Percentiles rank a stretch among this genome's conserved stretches.
Evolutionary conservation across 2,329 filamentous ascomycete genomes (phyloP).

Genomic region (Akanthomyces uredinophilus): DNA sequence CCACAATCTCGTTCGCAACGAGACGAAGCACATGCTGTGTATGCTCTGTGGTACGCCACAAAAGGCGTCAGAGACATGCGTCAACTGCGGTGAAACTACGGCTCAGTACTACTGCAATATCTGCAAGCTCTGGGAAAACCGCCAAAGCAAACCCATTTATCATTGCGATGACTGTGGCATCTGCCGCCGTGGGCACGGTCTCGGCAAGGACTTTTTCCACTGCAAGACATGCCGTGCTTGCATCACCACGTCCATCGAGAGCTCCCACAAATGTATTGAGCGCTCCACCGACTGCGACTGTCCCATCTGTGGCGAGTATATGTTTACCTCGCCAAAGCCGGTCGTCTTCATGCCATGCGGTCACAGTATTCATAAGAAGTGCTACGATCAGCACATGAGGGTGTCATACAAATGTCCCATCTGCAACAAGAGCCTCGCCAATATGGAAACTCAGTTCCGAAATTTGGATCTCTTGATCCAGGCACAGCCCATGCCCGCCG

Average conservation of each 20-base stretch:
- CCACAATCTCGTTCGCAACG: conserved; percentile 71
- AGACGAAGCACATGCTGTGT: conserved; percentile 93
- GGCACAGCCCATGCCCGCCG: conserved; percentile 83
- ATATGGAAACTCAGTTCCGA: conserved; percentile 94
- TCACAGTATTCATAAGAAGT: conserved; percentile 89
- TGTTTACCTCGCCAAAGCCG: conserved; percentile 84
- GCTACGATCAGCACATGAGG: conserved; percentile 82
- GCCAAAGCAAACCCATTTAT: conserved; percentile 85
- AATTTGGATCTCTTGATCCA: conserved; percentile 85
- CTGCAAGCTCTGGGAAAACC: conserved; percentile 97
- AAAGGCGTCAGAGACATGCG: conserved; percentile 71
- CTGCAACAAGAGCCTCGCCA: conserved; percentile 92
- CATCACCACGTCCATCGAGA: conserved; percentile 81
- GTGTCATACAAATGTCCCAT: conserved; percentile 94
- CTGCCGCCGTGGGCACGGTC: conserved; percentile 80
- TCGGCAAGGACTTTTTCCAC: conserved; percentile 96
- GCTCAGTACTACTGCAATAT: conserved; percentile 90
- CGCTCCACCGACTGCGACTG: conserved; percentile 92
- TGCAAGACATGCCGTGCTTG: conserved; percentile 97
- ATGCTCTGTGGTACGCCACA: conserved; percentile 91
- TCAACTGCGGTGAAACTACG: conserved; percentile 67
- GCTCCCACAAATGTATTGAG: conserved; percentile 89
- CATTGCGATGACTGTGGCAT: conserved; percentile 96
- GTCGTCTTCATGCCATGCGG: conserved; percentile 95
- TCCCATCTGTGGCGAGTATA: conserved; percentile 92